These are phyloP conservation scores for Theobroma cacao DNA, from an alignment of 345 rosid species.

Conservation along the genomic window DNA sequence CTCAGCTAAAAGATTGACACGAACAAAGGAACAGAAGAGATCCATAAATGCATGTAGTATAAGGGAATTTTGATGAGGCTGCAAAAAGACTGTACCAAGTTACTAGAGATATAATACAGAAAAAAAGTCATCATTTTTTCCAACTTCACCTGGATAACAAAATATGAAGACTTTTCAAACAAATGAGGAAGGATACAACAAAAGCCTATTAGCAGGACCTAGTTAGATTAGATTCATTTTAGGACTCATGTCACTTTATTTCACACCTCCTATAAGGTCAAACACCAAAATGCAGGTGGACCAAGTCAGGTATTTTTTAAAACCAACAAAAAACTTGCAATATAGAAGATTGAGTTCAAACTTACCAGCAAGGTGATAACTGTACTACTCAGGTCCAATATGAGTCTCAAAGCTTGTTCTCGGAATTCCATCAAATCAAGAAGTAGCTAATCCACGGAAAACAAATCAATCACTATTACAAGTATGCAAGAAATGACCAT, in stretches of 20 bases:
- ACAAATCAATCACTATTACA: slow-evolving; percentile 21
- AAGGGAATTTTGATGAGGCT: slow-evolving; percentile 99
- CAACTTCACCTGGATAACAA: slow-evolving; percentile 24
- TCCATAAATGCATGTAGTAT: slow-evolving; percentile 98
- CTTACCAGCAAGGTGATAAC: slow-evolving; percentile 98
- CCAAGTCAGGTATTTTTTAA: not conserved
- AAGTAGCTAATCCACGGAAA: slow-evolving; percentile 69
- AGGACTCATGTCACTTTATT: not conserved
- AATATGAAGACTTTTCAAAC: not conserved
- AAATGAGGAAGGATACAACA: slow-evolving; percentile 1
- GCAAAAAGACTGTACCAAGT: slow-evolving; percentile 70
- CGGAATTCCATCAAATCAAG: slow-evolving; percentile 96
- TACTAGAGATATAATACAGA: slow-evolving; percentile 45
- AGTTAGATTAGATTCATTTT: not conserved
- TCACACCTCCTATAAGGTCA: not conserved
- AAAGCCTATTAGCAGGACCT: slow-evolving; percentile 8
- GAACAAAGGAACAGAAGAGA: slow-evolving; percentile 93
- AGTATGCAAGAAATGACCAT: not conserved
- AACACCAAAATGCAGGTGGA: not conserved
- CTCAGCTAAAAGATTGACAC: slow-evolving; percentile 91
- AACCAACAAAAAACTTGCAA: slow-evolving; percentile 18
- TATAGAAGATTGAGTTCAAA: slow-evolving; percentile 24
- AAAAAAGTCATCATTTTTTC: slow-evolving; percentile 20
- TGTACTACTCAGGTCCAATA: slow-evolving; percentile 97
- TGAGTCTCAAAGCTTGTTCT: slow-evolving; percentile 93